Conservation (phyloP, 1,284 basidiomycete genomes). For the Leucoagaricus sp. region DNA sequence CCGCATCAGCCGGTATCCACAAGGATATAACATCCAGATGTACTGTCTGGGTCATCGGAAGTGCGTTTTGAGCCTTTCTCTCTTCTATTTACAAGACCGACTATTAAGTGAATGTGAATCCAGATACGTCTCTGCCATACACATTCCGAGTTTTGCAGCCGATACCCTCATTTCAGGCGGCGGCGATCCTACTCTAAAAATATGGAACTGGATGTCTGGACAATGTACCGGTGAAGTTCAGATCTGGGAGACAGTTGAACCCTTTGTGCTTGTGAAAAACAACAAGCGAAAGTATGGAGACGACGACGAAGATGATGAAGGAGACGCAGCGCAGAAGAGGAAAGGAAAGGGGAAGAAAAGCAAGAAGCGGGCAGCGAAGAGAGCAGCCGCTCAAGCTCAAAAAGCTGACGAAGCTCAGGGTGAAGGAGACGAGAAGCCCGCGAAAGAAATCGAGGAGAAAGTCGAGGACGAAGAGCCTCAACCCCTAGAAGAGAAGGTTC, state of each 20-base stretch:
- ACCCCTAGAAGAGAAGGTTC: conserved; percentile 34
- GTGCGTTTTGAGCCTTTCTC: conserved; percentile 45
- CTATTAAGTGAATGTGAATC: too few relatives aligned
- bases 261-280: conserved; percentile 60
- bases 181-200: conserved; percentile 76
- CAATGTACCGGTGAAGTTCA: conserved; percentile 50
- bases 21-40: conserved; percentile 80
- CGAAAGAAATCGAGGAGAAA: neutral
- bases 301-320: conserved; percentile 37
- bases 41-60: conserved; percentile 85
- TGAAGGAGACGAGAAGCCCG: conserved; percentile 20
- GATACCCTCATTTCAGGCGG: conserved; percentile 76
- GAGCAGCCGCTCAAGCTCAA: conserved; percentile 8
- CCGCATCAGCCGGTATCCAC: conserved; percentile 86
- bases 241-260: conserved; percentile 56
- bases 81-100: neutral
- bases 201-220: conserved; percentile 83
- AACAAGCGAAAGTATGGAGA: conserved; percentile 38
- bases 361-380: conserved; percentile 18
- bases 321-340: conserved; percentile 28
- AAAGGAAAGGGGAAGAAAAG: conserved; percentile 27
- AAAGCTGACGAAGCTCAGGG: conserved; percentile 25
- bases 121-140: conserved; percentile 83
- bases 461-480: conserved; percentile 18
- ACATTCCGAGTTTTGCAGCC: conserved; percentile 58